Evolutionary conservation across 148 eudicot species (phyloP), one percentile per base, ranked within the genome.

Genomic region (Agrostemma githago): DNA sequence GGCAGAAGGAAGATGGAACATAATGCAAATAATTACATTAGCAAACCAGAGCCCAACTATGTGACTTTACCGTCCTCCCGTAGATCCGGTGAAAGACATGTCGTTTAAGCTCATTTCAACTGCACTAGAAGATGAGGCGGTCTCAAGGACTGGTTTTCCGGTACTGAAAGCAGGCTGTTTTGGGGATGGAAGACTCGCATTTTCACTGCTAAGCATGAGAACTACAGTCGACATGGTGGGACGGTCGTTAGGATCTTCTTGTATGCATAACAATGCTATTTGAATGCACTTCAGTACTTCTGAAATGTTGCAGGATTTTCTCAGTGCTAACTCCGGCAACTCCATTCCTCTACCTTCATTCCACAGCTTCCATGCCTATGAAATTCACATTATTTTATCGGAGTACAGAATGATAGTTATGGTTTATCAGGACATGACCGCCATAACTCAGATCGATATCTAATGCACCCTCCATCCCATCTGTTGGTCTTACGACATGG

Each of bases 211-310:
- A 14, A 78, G 73, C 76, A 78, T 78, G 8, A 44, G 53, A 3
- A 78, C 77, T 4, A 67, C 68, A 5, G 68, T n/a, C 46, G 81
- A 66, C 73, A 73, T 73, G 0, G 77, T 66, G 26, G 81, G 77
- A 39, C 81, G 81, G 56, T 78, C 77, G 48, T 46, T 67, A n/a
- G 77, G 72, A 15, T 72, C 80, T n/a, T 78, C 80, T 78, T 78
- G 76, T 58, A 78, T 58, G 8, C 77, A 78, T 15, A 78, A 48
- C 62, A 78, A 73, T 26, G 61, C 81, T 6, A 72, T 46, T 41
- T 78, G 67, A 66, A 78, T 78, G 51, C 81, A 78, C 42, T 78
- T 78, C 62, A 72, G 11, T 17, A 73, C 77, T 60, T 78, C 68
- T 17, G 72, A 66, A 7, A 21, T 57, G 17, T 34, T 44, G 77